Percentiles rank a stretch among this genome's conserved stretches.
Evolutionary conservation across 129 eudicot species (phyloP).

Genomic region (Arctium lappa): DNA sequence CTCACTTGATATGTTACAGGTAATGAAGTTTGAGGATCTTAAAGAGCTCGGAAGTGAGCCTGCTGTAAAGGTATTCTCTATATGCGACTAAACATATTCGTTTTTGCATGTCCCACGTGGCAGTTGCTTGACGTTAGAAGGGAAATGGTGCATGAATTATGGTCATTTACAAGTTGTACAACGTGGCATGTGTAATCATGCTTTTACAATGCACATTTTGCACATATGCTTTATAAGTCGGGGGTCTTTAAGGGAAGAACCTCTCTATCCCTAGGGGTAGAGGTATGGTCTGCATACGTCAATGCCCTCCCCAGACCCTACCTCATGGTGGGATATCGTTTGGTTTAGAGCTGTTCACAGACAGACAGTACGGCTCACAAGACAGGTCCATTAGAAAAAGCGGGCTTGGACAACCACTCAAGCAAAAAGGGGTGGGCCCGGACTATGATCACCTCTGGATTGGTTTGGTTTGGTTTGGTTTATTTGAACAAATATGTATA

Average conservation of each 20-base stretch:
- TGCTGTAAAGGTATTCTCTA: conserved; percentile 73
- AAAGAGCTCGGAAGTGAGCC: conserved; percentile 83
- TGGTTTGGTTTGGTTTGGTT: background rate
- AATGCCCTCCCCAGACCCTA: too few relatives aligned
- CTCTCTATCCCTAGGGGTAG: background rate
- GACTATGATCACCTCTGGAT: background rate
- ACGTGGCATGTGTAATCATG: background rate
- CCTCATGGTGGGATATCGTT: background rate
- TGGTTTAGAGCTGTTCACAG: background rate
- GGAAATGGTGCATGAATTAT: background rate
- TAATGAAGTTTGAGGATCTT: conserved; percentile 96
- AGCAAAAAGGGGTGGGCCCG: background rate
- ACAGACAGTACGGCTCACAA: background rate
- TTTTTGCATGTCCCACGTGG: background rate
- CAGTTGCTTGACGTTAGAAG: background rate
- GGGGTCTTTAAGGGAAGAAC: background rate
- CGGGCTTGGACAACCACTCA: background rate
- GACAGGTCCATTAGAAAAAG: background rate
- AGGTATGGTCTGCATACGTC: too few relatives aligned
- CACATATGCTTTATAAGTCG: background rate
- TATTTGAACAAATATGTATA: background rate
- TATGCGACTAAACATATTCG: background rate
- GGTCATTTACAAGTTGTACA: background rate
- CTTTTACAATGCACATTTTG: background rate
- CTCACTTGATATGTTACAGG: conserved; percentile 44